A percentile compares a stretch with the other conserved stretches of the same genome.
phyloP scores from a whole-genome alignment of 768 basidiomycete species.

The Cyclocybe aegerita region DNA sequence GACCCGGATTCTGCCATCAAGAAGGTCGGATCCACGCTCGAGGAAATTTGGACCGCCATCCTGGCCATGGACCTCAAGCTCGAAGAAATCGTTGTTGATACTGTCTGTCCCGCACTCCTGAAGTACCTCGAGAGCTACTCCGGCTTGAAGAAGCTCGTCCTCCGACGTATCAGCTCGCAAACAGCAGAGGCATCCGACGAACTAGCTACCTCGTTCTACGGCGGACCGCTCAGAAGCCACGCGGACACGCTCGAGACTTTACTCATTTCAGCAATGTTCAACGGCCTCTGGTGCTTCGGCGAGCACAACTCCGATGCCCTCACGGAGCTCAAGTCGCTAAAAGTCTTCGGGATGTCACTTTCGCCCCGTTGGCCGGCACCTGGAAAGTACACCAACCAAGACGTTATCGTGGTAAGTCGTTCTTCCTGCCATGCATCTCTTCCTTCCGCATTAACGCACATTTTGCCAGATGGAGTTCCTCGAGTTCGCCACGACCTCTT shows the following conservation, averaged over 20 bases:
- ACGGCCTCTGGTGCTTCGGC: constrained; percentile 16
- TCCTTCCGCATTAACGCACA: too few relatives aligned
- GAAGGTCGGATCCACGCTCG: neutral
- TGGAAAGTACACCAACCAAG: too few relatives aligned
- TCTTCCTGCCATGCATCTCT: too few relatives aligned
- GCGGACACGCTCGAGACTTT: constrained; percentile 6
- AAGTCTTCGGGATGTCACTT: neutral
- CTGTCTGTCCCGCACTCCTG: neutral
- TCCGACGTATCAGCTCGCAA: neutral
- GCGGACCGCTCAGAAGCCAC: neutral
- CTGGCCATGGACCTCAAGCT: neutral
- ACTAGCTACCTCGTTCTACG: constrained; percentile 4
- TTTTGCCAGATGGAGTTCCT: too few relatives aligned
- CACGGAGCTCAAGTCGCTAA: neutral
- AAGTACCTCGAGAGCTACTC: neutral
- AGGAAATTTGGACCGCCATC: neutral
- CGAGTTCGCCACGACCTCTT: too few relatives aligned
- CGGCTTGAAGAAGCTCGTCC: neutral
- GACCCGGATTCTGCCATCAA: too few relatives aligned
- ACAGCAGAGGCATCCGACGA: neutral
- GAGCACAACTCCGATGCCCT: constrained; percentile 6
- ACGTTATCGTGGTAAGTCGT: too few relatives aligned
- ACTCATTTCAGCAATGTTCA: constrained; percentile 8
- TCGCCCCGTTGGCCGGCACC: too few relatives aligned
- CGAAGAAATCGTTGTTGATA: neutral